These are phyloP conservation scores for Pseudonectria buxi DNA, from an alignment of 2,329 filamentous ascomycete species.

Conservation along the genomic window DNA sequence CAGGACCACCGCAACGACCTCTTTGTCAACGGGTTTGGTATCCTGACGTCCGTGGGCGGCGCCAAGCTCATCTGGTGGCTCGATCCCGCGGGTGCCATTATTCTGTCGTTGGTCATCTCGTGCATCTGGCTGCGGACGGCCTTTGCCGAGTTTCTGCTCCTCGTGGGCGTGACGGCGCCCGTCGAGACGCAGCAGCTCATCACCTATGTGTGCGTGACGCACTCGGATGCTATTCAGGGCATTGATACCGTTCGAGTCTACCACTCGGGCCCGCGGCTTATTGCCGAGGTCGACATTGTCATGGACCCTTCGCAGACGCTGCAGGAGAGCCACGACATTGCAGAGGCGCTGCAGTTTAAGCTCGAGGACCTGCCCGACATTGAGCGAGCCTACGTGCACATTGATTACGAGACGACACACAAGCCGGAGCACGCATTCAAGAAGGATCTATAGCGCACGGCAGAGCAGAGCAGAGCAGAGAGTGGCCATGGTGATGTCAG, in stretches of 20 bases:
- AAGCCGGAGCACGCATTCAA: constrained; percentile 73
- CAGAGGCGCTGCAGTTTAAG: constrained; percentile 90
- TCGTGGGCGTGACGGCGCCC: constrained; percentile 83
- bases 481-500: no score
- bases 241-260: constrained; percentile 96
- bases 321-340: constrained; percentile 79
- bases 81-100: constrained; percentile 83
- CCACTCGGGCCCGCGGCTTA: constrained; percentile 79
- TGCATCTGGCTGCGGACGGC: constrained; percentile 78
- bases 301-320: constrained; percentile 74
- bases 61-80: constrained; percentile 90
- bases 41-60: constrained; percentile 86
- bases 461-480: background rate
- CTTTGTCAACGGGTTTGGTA: constrained; percentile 91
- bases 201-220: constrained; percentile 86
- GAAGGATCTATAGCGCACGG: constrained; percentile 46
- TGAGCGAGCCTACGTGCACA: constrained; percentile 91
- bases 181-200: constrained; percentile 86
- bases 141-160: constrained; percentile 79
- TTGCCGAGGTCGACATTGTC: constrained; percentile 94
- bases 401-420: constrained; percentile 94
- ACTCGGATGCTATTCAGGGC: constrained; percentile 70
- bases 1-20: constrained; percentile 96
- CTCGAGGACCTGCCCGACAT: constrained; percentile 86
- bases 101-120: constrained; percentile 73